Base-by-base conservation (phyloP, 2,329 filamentous ascomycete species). In the Emergomyces orientalis region DNA sequence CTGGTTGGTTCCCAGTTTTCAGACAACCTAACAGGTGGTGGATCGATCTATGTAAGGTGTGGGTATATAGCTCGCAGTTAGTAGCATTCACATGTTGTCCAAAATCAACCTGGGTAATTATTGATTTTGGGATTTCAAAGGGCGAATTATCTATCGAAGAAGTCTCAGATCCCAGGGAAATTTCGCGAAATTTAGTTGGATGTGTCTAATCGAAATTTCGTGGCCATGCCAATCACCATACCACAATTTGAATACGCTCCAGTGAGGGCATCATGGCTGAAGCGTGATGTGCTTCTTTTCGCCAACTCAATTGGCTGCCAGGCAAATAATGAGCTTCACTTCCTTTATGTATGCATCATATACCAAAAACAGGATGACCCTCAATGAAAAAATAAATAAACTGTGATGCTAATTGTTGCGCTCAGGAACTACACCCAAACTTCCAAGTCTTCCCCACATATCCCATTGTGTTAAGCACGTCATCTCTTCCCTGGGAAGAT, bases 391-490 rank as follows among this genome's bases (percentile, higher is more conserved):
- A 17, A 14, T 1, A 14, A 34, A n/a, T n/a, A 19, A n/a, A 19
- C 4, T 17, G 3, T 52, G 19, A 13, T 41, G 49, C 37, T 41
- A 56, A 17, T 37, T 34, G 7, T 22, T 22, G 22, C 39, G 25
- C 58, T 0, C 67, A 93, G 89, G 92, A 96, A 78, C 84, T 95
- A 60, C 88, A 96, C 74, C 90, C 91, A 57, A 82, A 88, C 63
- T 96, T 96, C 74, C 78, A 88, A 65, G 88, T 90, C 70, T 96
- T 96, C 76, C 92, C 92, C n/a, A 96, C 91, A 47, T 95, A 95
- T 75, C 85, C 90, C 25, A 82, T 93, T 67, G 85, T 94, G 70
- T 85, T 95, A 52, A 86, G 86, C 88, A 79, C 71, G 84, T 72
- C 57, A 37, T 34, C 62, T 72, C 79, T 4, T 71, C 73, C 45